These are phyloP conservation scores for Astrothelium macrocarpum DNA, from an alignment of 495 filamentous ascomycete genomes.

Conservation along the genomic window DNA sequence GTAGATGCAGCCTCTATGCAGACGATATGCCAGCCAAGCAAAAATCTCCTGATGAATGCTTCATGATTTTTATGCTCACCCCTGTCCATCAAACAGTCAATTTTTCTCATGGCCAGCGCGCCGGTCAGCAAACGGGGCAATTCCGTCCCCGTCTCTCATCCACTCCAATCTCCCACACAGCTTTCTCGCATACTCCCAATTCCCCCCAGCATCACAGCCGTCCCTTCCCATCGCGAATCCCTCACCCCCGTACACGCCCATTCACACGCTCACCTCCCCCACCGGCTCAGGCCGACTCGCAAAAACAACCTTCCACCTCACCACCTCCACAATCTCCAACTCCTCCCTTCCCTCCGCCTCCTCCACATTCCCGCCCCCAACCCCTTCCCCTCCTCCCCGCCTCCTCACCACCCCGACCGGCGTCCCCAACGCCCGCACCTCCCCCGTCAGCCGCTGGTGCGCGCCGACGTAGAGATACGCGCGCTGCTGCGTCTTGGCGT, in stretches of 20 bases:
- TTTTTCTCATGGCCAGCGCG: background rate
- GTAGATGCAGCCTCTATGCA: too few relatives aligned
- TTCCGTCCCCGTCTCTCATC: background rate
- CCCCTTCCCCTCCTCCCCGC: constrained; percentile 24
- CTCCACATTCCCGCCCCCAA: constrained; percentile 14
- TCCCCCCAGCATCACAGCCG: too few relatives aligned
- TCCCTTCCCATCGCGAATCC: too few relatives aligned
- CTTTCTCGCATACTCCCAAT: background rate
- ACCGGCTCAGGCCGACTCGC: constrained; percentile 83
- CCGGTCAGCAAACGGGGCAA: background rate
- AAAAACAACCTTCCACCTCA: constrained; percentile 85
- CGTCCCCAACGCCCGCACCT: constrained; percentile 73
- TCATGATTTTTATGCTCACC: background rate
- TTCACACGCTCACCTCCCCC: constrained; percentile 13
- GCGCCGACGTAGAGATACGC: constrained; percentile 81
- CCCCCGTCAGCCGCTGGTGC: constrained; percentile 82
- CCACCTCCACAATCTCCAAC: constrained; percentile 70
- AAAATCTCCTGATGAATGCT: background rate
- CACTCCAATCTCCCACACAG: background rate
- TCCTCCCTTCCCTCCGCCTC: constrained; percentile 35
- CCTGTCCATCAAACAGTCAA: background rate
- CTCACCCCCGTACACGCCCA: too few relatives aligned
- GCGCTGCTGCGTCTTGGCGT: constrained; percentile 75
- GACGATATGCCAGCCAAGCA: too few relatives aligned
- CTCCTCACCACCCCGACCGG: constrained; percentile 68